A percentile compares a stretch with the other conserved stretches of the same genome.
These are phyloP conservation scores for Inga laurina DNA, from an alignment of 306 rosid genomes.

Conservation along the genomic window DNA sequence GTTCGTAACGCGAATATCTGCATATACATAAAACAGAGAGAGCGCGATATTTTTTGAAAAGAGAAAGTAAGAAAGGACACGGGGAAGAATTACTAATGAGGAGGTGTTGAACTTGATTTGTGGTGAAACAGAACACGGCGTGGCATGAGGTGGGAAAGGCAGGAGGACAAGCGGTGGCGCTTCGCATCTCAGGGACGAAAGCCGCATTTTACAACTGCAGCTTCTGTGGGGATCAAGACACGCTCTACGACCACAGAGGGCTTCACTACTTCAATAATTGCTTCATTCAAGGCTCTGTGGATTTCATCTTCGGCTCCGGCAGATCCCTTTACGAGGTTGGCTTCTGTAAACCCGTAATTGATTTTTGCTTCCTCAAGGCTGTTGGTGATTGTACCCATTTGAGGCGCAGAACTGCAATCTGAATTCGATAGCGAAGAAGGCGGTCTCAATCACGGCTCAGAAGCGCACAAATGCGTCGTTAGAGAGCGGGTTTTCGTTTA, in stretches of 20 bases:
- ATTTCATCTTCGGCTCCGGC: slow-evolving; percentile 74
- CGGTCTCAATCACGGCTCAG: slow-evolving; percentile 72
- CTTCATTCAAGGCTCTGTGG: slow-evolving; percentile 72
- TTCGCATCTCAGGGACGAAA: slow-evolving; percentile 65
- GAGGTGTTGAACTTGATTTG: neutral
- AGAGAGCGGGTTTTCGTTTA: slow-evolving; percentile 78
- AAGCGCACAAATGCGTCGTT: slow-evolving; percentile 52
- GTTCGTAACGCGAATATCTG: neutral
- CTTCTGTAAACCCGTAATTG: neutral
- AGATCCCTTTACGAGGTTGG: slow-evolving; percentile 69
- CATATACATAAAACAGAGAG: neutral
- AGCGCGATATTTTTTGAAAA: neutral
- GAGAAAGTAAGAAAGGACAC: neutral
- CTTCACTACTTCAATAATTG: slow-evolving; percentile 73
- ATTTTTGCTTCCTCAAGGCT: neutral
- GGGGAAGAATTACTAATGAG: neutral
- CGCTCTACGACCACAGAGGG: slow-evolving; percentile 74
- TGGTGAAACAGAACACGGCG: slow-evolving; percentile 58
- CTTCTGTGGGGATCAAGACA: slow-evolving; percentile 71
- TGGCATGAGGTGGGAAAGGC: slow-evolving; percentile 41
- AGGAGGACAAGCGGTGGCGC: slow-evolving; percentile 67
- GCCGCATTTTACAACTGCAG: slow-evolving; percentile 69
- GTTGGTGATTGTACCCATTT: neutral
- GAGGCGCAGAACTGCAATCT: slow-evolving; percentile 55
- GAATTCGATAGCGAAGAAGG: slow-evolving; percentile 57